These are phyloP conservation scores for Rhizomucor pusillus DNA, from an alignment of 371 early-diverging fungal species.

Conservation along the genomic window DNA sequence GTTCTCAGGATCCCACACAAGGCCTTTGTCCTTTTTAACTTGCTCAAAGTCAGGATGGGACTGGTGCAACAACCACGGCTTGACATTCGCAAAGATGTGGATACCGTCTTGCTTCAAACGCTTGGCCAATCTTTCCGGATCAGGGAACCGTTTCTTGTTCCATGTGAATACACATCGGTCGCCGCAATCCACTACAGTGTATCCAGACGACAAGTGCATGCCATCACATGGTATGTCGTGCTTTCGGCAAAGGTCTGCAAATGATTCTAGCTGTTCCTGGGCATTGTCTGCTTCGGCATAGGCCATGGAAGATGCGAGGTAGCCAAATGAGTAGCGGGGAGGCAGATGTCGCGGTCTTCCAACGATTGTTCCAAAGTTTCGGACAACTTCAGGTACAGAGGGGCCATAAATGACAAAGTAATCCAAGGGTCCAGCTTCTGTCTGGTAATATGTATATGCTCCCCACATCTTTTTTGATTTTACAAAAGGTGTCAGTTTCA, in stretches of 20 bases:
- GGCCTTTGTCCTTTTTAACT: slow-evolving; percentile 26
- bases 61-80: slow-evolving; percentile 58
- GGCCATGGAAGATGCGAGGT: slow-evolving; percentile 62
- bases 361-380: slow-evolving; percentile 33
- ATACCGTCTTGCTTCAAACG: slow-evolving; percentile 39
- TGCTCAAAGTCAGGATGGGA: slow-evolving; percentile 50
- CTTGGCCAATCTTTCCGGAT: slow-evolving; percentile 39
- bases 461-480: slow-evolving; percentile 55
- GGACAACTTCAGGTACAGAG: slow-evolving; percentile 36
- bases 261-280: slow-evolving; percentile 43
- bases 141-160: slow-evolving; percentile 52
- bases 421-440: slow-evolving; percentile 40
- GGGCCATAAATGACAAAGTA: slow-evolving; percentile 59
- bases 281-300: slow-evolving; percentile 61
- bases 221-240: slow-evolving; percentile 61
- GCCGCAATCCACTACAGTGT: slow-evolving; percentile 41
- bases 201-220: slow-evolving; percentile 61
- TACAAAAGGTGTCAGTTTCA: background rate
- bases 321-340: slow-evolving; percentile 57
- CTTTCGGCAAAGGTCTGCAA: slow-evolving; percentile 35
- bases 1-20: slow-evolving; percentile 45
- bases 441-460: slow-evolving; percentile 37
- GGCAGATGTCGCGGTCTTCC: slow-evolving; percentile 46
- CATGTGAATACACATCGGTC: slow-evolving; percentile 66
- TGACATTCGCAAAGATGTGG: slow-evolving; percentile 57